Evolutionary conservation across 306 rosid species (phyloP).

Genomic region (Canavalia ensiformis): DNA sequence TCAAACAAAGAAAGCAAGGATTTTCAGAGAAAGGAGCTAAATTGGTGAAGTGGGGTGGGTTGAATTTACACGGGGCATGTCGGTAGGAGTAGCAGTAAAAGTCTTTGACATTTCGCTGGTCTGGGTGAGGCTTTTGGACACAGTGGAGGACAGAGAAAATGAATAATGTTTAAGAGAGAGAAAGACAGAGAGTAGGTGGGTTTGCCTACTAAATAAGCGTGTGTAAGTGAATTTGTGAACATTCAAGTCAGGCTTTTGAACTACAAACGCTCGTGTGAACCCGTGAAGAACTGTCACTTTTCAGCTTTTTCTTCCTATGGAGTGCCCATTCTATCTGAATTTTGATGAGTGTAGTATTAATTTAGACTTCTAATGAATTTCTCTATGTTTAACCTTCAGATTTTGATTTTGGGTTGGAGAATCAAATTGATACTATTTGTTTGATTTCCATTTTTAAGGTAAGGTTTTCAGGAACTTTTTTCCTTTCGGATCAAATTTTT

Average conservation of each 20-base stretch:
- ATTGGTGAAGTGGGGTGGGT: constrained; percentile 42
- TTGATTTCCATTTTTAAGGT: not conserved
- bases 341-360: not conserved
- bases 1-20: constrained; percentile 39
- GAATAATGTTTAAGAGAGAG: not conserved
- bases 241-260: constrained; percentile 44
- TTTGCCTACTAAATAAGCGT: not conserved
- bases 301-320: constrained; percentile 14
- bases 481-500: not conserved
- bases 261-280: constrained; percentile 45
- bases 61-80: constrained; percentile 46
- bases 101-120: constrained; percentile 44
- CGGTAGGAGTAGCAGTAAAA: constrained; percentile 34
- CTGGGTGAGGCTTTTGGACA: not conserved
- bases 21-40: constrained; percentile 19
- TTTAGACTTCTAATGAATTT: not conserved
- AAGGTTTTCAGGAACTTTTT: not conserved
- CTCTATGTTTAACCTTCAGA: not conserved
- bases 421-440: not conserved
- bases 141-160: constrained; percentile 15
- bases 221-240: not conserved
- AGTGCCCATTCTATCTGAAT: constrained; percentile 1
- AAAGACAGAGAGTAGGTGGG: not conserved
- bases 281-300: constrained; percentile 50
- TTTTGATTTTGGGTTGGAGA: not conserved